Percentiles rank a stretch among this genome's conserved stretches.
These are phyloP conservation scores for Eucalyptus erythrocorys DNA, from an alignment of 345 rosid species.

Conservation along the genomic window DNA sequence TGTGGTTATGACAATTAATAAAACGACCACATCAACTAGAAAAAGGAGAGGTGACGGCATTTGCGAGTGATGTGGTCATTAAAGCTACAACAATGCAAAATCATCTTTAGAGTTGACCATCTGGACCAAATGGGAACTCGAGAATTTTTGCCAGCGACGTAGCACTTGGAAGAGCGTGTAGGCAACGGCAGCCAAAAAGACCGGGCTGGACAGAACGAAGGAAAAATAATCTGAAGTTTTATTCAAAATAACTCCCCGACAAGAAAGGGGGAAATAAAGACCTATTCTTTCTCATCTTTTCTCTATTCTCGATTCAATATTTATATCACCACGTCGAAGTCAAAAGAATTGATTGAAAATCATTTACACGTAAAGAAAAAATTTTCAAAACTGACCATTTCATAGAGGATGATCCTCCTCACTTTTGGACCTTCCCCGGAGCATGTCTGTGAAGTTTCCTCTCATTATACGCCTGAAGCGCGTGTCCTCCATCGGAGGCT, in stretches of 20 bases:
- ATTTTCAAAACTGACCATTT: not conserved
- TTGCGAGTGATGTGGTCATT: not conserved
- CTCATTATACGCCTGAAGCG: constrained; percentile 92
- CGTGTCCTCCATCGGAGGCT: constrained; percentile 54
- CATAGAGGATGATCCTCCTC: constrained; percentile 43
- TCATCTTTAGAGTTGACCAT: not conserved
- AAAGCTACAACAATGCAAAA: not conserved
- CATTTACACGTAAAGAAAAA: not conserved
- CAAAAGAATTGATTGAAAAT: not conserved
- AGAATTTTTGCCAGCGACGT: not conserved
- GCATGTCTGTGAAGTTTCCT: constrained; percentile 84
- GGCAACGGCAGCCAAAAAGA: not conserved
- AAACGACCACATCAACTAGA: not conserved
- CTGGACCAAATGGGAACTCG: not conserved
- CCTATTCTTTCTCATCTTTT: not conserved
- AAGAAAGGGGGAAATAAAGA: not conserved
- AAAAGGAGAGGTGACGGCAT: not conserved
- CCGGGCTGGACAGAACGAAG: not conserved
- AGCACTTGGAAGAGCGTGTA: not conserved
- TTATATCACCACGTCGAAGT: not conserved
- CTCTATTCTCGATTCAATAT: not conserved
- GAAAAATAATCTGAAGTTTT: not conserved
- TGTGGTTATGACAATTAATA: no score
- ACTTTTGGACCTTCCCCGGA: constrained; percentile 45
- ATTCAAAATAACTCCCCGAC: not conserved